phyloP scores from a whole-genome alignment of 2,329 filamentous ascomycete genomes.

The Laburnicola sp. region DNA sequence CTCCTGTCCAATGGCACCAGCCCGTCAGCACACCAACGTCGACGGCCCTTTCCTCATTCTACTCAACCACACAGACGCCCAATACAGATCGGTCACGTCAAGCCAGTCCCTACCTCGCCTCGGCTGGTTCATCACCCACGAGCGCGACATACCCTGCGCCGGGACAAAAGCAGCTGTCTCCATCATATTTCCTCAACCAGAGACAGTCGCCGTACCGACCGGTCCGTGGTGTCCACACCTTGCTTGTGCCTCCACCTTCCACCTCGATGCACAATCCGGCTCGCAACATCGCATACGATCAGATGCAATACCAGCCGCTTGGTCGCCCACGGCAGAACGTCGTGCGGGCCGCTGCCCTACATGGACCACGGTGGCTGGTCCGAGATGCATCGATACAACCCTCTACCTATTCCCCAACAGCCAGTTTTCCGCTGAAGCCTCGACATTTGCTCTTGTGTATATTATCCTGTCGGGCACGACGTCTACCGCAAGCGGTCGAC shows the following conservation, averaged over 20 bases:
- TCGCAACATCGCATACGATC: conserved; percentile 49
- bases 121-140: conserved; percentile 68
- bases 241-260: conserved; percentile 85
- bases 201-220: conserved; percentile 91
- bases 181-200: conserved; percentile 83
- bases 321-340: conserved; percentile 51
- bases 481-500: background rate
- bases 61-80: conserved; percentile 34
- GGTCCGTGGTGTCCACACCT: conserved; percentile 82
- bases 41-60: conserved; percentile 27
- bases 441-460: conserved; percentile 7
- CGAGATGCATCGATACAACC: conserved; percentile 44
- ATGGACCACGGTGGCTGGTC: conserved; percentile 47
- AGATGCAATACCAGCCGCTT: conserved; percentile 57
- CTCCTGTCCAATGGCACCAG: conserved; percentile 57
- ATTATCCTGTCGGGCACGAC: conserved; percentile 11
- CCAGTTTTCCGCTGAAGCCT: conserved; percentile 37
- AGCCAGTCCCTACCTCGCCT: conserved; percentile 57
- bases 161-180: conserved; percentile 75
- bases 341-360: conserved; percentile 51
- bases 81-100: conserved; percentile 50
- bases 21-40: conserved; percentile 45
- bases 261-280: conserved; percentile 67
- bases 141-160: conserved; percentile 64
- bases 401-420: conserved; percentile 43